Percentiles rank a stretch among this genome's conserved stretches.
Conservation (phyloP, 169 alveolate species). For the Plasmodium relictum region DNA sequence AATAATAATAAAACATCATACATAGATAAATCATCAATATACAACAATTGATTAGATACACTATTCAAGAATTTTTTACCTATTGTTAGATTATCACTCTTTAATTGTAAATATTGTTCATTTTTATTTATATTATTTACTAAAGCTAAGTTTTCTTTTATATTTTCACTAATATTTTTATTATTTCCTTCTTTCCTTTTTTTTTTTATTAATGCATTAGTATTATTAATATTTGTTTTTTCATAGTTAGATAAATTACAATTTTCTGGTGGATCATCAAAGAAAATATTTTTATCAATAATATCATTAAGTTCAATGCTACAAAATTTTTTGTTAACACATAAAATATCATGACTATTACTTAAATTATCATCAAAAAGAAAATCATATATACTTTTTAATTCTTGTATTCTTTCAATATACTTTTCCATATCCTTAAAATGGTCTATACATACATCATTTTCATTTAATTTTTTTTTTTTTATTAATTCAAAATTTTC, state of each 20-base stretch:
- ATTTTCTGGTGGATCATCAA: slow-evolving; percentile 4
- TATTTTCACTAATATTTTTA: no score
- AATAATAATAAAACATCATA: slow-evolving; percentile 50
- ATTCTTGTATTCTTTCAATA: slow-evolving; percentile 35
- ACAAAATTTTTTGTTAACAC: slow-evolving; percentile 57
- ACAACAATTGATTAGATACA: slow-evolving; percentile 63
- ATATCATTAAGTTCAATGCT: slow-evolving; percentile 30
- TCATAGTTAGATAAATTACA: slow-evolving; percentile 5
- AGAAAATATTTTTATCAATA: slow-evolving; percentile 11
- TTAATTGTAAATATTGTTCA: not conserved
- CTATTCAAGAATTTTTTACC: slow-evolving; percentile 45
- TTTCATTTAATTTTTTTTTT: slow-evolving; percentile 32
- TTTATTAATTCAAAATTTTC: slow-evolving; percentile 43
- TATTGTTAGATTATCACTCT: no score
- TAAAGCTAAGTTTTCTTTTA: no score
- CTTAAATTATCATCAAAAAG: slow-evolving; percentile 42
- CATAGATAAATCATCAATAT: slow-evolving; percentile 54
- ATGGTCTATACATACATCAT: slow-evolving; percentile 77
- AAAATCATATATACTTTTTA: slow-evolving; percentile 39
- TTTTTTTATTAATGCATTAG: slow-evolving; percentile 13
- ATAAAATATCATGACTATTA: slow-evolving; percentile 49
- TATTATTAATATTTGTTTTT: not conserved
- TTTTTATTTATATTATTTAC: not conserved
- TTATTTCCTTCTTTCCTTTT: not conserved
- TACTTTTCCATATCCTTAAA: slow-evolving; percentile 76